Conservation (phyloP, 2,329 filamentous ascomycete species). For the Septoria linicola region DNA sequence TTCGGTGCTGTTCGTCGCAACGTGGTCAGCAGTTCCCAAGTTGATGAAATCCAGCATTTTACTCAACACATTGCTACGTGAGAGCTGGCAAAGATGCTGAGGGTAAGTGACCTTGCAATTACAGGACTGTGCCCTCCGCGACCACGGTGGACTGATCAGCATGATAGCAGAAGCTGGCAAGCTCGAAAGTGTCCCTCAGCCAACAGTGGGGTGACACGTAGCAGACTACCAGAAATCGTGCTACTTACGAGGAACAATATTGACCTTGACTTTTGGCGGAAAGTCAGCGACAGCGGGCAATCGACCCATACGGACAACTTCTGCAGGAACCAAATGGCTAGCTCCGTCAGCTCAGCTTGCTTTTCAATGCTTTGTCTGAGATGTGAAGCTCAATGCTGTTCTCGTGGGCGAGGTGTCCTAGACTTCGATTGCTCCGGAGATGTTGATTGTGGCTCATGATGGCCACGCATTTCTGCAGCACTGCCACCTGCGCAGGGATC, state of each 20-base stretch:
- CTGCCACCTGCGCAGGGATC: neutral
- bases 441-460: neutral
- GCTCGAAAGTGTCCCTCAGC: neutral
- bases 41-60: no score
- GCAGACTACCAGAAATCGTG: no score
- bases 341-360: constrained; percentile 6
- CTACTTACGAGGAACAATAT: constrained; percentile 50
- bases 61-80: no score
- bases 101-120: no score
- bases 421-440: no score
- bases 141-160: no score
- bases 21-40: neutral
- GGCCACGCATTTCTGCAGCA: neutral
- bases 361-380: neutral
- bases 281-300: constrained; percentile 48
- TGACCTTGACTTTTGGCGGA: constrained; percentile 41
- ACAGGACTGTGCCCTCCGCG: no score
- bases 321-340: constrained; percentile 16
- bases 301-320: constrained; percentile 36
- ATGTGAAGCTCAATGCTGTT: neutral
- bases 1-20: constrained; percentile 40
- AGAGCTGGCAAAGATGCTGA: no score
- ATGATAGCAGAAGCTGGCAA: neutral
- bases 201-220: neutral
- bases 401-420: no score